Base-by-base conservation (phyloP, 2,329 filamentous ascomycete genomes). In the Penicillium polonicum region DNA sequence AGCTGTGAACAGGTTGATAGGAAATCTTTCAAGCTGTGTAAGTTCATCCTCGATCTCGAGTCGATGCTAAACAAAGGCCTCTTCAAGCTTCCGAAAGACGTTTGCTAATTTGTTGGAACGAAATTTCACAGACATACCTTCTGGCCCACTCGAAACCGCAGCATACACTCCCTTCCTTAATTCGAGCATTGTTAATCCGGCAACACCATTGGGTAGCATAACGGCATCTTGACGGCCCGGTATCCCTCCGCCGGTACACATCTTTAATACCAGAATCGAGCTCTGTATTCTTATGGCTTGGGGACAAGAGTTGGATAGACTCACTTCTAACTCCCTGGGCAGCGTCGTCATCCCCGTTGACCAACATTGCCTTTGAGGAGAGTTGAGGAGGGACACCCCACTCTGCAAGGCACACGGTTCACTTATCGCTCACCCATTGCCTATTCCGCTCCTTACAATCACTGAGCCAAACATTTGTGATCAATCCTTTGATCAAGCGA, bases 21-120 rank as follows among this genome's bases (percentile, higher is more conserved):
- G 64, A 64, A 61, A 38, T 58, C 38, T 55, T 55, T 52, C 59
- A 57, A 60, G 57, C 55, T 67, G 70, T 72, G 70, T 72, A 54
- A 67, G 70, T 70, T 53, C 36, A 49, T 38, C 17, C 25, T 48
- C 6, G 29, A 46, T 25, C 35, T 54, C 48, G 19, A 59, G 19
- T 60, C 43, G 5, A 36, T 21, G n/a, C 49, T 39, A 59, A 58
- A 59, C 60, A 59, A 60, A 39, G 15, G 27, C 21, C 13, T 53
- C 15, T 31, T 23, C 44, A 50, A 42, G 35, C 31, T 57, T 56
- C 44, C 36, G 41, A 25, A 52, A 21, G 25, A 29, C 38, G 17
- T 42, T 35, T 48, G 48, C 61, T 64, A 55, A 64, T 39, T 23
- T 35, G 17, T 13, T 46, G 21, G 4, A 5, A 35, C 31, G 9